Percentiles rank a stretch among this genome's conserved stretches.
Evolutionary conservation across 2,329 filamentous ascomycete species (phyloP).

Genomic region (Pseudogymnoascus sp.): DNA sequence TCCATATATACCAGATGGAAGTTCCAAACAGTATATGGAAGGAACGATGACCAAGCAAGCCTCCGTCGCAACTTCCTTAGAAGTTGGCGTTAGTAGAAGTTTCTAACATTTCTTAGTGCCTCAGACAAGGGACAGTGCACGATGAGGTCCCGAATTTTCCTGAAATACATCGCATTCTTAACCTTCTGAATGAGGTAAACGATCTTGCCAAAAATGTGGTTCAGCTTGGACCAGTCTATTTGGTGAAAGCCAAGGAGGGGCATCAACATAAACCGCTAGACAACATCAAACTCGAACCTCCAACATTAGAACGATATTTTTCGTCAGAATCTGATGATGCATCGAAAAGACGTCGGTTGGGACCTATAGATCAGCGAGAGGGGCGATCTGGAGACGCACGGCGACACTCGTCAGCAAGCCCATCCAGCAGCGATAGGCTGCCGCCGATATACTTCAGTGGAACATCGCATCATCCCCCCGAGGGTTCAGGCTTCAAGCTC

Average conservation of each 20-base stretch:
- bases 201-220: slow-evolving; percentile 25
- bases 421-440: slow-evolving; percentile 18
- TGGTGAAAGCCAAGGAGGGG: neutral
- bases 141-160: neutral
- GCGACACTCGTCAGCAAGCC: slow-evolving; percentile 17
- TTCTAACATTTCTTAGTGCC: slow-evolving; percentile 1
- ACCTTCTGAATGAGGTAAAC: slow-evolving; percentile 25
- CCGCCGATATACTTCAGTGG: slow-evolving; percentile 21
- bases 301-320: neutral
- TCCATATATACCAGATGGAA: neutral
- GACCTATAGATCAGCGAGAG: neutral
- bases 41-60: neutral
- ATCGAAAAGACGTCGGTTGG: neutral
- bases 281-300: neutral
- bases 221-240: slow-evolving; percentile 18
- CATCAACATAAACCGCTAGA: neutral
- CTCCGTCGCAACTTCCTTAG: neutral
- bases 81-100: neutral
- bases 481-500: slow-evolving; percentile 15
- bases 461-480: slow-evolving; percentile 11
- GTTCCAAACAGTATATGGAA: neutral
- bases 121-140: neutral
- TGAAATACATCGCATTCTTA: slow-evolving; percentile 21
- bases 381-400: slow-evolving; percentile 1
- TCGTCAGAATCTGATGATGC: neutral